A percentile compares a stretch with the other conserved stretches of the same genome.
Evolutionary conservation across 192 early-diverging fungal genomes (phyloP).

Genomic region (Coemansia umbellata): DNA sequence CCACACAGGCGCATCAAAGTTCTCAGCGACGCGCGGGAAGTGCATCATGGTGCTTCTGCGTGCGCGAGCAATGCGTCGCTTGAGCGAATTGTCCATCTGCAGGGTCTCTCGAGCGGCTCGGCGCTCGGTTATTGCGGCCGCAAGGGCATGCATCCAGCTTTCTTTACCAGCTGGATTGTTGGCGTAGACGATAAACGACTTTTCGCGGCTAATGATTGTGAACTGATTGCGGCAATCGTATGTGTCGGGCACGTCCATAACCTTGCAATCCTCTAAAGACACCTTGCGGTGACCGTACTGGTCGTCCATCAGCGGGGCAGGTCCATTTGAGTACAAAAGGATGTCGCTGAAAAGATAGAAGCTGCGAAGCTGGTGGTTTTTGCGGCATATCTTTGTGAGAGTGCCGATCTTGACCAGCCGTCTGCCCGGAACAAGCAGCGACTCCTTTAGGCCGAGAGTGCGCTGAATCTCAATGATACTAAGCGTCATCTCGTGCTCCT

Average conservation of each 20-base stretch:
- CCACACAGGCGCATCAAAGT: slow-evolving; percentile 68
- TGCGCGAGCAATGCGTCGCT: slow-evolving; percentile 41
- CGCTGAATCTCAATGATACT: slow-evolving; percentile 69
- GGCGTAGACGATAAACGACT: slow-evolving; percentile 75
- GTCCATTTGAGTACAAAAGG: slow-evolving; percentile 67
- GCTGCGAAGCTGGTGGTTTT: slow-evolving; percentile 64
- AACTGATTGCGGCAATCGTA: slow-evolving; percentile 61
- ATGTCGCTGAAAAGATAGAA: slow-evolving; percentile 78
- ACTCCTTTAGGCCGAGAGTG: slow-evolving; percentile 63
- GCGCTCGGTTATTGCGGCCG: slow-evolving; percentile 55
- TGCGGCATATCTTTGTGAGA: slow-evolving; percentile 74
- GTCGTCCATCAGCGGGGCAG: slow-evolving; percentile 56
- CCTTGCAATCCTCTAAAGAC: slow-evolving; percentile 56
- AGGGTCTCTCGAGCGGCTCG: slow-evolving; percentile 57
- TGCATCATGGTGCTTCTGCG: slow-evolving; percentile 52
- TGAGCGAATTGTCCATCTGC: slow-evolving; percentile 52
- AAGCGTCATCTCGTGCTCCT: slow-evolving; percentile 71
- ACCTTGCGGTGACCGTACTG: slow-evolving; percentile 70
- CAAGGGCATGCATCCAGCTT: slow-evolving; percentile 63
- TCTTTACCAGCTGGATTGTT: slow-evolving; percentile 53
- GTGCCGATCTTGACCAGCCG: slow-evolving; percentile 60
- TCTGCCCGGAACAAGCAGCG: slow-evolving; percentile 67
- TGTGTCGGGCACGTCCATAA: slow-evolving; percentile 54
- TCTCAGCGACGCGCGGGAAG: slow-evolving; percentile 60
- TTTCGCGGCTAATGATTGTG: slow-evolving; percentile 74